Evolutionary conservation across 169 alveolate species (phyloP).

Genomic region (Plasmodium cynomolgi): DNA sequence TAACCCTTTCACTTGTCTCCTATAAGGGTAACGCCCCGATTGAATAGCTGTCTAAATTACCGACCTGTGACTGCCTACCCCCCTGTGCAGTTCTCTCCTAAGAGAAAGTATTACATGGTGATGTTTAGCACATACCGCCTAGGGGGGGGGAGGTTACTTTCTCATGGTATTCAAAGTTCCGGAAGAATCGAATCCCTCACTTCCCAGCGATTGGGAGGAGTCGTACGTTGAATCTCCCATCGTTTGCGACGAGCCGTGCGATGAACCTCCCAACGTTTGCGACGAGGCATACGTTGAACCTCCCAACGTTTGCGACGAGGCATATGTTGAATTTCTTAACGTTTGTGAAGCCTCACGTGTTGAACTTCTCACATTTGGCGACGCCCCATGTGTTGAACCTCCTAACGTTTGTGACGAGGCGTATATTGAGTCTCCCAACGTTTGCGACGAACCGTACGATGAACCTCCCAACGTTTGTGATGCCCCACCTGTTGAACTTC

Average conservation of each 20-base stretch:
- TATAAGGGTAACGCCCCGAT: neutral
- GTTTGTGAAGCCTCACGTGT: neutral
- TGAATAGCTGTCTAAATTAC: neutral
- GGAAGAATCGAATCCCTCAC: neutral
- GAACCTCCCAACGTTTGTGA: too few species aligned
- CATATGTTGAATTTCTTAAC: neutral
- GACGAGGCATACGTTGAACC: neutral
- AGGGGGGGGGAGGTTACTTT: neutral
- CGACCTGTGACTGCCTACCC: neutral
- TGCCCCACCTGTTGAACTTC: too few species aligned
- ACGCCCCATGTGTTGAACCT: too few species aligned
- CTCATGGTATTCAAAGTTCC: neutral
- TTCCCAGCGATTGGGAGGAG: too few species aligned
- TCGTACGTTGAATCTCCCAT: too few species aligned
- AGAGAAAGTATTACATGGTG: neutral
- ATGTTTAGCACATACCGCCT: neutral
- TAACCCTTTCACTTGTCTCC: neutral
- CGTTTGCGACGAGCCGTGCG: too few species aligned
- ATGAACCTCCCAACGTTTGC: neutral
- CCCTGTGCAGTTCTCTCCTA: neutral
- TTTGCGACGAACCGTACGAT: too few species aligned
- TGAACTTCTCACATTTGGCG: too few species aligned
- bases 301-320: neutral
- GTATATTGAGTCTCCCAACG: too few species aligned
- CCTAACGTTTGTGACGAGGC: too few species aligned